Evolutionary conservation across 108 stramenopile species (phyloP).

Genomic region (Nannochloropsis oceanica): DNA sequence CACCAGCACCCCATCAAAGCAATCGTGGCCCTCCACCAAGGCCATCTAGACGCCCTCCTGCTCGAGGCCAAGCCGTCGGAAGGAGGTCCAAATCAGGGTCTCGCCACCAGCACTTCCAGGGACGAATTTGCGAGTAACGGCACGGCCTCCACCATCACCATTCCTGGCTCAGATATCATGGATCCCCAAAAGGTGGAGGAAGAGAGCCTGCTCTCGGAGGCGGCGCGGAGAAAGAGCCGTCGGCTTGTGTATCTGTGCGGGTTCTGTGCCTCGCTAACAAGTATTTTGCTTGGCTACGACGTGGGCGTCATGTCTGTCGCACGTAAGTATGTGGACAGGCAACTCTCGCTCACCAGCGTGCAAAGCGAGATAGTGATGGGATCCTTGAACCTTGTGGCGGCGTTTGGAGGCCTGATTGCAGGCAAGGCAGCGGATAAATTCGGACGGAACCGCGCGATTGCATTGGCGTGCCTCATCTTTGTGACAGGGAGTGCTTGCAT

Average conservation of each 20-base stretch:
- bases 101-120: neutral
- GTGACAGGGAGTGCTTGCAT: constrained; percentile 16
- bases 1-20: neutral
- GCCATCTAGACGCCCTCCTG: neutral
- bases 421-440: constrained; percentile 26
- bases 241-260: constrained; percentile 30
- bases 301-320: neutral
- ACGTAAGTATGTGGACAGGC: neutral
- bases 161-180: neutral
- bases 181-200: neutral
- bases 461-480: constrained; percentile 18
- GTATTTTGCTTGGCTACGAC: constrained; percentile 32
- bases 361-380: constrained; percentile 12
- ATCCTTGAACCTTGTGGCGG: constrained; percentile 25
- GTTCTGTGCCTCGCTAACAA: constrained; percentile 13
- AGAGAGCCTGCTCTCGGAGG: neutral
- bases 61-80: neutral
- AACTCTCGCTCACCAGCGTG: neutral
- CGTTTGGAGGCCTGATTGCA: constrained; percentile 27
- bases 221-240: neutral
- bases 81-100: neutral
- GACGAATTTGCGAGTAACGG: neutral
- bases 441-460: constrained; percentile 14
- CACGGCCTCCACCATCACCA: neutral
- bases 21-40: neutral